Percentiles rank a stretch among this genome's conserved stretches.
Evolutionary conservation across 2,329 filamentous ascomycete species (phyloP).

Genomic region (Xylaria sp.): DNA sequence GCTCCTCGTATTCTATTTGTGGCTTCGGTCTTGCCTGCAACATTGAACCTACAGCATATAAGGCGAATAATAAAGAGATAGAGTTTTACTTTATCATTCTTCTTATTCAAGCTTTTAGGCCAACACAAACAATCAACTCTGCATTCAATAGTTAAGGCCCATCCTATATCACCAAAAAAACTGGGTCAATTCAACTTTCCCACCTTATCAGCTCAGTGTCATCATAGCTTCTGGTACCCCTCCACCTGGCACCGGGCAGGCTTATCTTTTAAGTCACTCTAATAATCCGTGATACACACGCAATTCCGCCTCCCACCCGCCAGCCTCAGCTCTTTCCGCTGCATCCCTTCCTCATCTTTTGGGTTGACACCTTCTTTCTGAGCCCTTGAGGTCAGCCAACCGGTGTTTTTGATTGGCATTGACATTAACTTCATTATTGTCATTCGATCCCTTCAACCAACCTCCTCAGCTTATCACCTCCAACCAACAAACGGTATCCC

Average conservation of each 20-base stretch:
- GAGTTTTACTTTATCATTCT: constrained; percentile 4
- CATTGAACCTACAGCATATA: constrained; percentile 13
- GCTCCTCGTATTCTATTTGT: constrained; percentile 35
- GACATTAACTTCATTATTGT: neutral
- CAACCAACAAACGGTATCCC: neutral
- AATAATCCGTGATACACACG: constrained; percentile 1
- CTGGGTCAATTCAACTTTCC: constrained; percentile 13
- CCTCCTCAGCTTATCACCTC: neutral
- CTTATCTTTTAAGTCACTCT: constrained; percentile 24
- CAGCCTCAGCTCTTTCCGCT: constrained; percentile 4
- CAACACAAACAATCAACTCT: neutral
- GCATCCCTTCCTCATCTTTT: neutral
- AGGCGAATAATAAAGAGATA: constrained; percentile 4
- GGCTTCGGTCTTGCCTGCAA: constrained; percentile 26
- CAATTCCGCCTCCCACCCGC: neutral
- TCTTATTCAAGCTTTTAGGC: neutral
- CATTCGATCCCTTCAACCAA: neutral
- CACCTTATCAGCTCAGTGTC: constrained; percentile 15
- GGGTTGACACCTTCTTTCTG: constrained; percentile 7
- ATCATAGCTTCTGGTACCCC: constrained; percentile 11
- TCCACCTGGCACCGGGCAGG: constrained; percentile 5
- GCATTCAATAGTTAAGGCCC: constrained; percentile 7
- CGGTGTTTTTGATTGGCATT: constrained; percentile 10
- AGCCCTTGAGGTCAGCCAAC: neutral
- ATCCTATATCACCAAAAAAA: constrained; percentile 25